Evolutionary conservation across 306 rosid species (phyloP), one percentile per base, ranked within the genome.

Genomic region (Vigna angularis): DNA sequence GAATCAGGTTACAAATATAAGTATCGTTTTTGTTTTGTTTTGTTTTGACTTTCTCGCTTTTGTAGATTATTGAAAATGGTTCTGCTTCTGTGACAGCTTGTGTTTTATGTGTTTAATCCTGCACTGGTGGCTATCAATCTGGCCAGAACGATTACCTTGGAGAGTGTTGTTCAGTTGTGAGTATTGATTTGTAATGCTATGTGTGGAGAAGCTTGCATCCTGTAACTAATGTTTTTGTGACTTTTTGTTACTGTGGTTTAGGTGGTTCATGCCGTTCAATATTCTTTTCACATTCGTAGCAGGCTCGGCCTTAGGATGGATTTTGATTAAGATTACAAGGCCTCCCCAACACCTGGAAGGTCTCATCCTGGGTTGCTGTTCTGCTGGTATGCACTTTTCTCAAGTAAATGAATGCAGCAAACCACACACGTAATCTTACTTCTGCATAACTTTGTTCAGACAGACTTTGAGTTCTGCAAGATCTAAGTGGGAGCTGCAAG

Each of bases 201-300:
- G 47, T 2, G 1, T 42, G 13, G 10, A 2, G 47, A 9, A 42
- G 47, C 4, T 42, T 8, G 13, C 1, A 9, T 42, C 47, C 13
- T 9, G 47, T 9, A 42, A 42, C 12, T 42, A 0, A 0, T 9
- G 47, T 0, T 74, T 64, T 24, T 63, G 72, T 38, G 67, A 11
- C 62, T 28, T 36, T 63, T 70, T 75, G 47, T 66, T 26, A 11
- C 47, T 58, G 59, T 62, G 1, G 36, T 36, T 70, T 56, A 87
- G 91, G 87, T 87, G 91, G 91, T 87, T 85, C 86, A 85, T 87
- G 89, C 91, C 91, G 20, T 53, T 87, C 9, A 87, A 85, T 74
- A 9, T 87, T 70, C 73, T 87, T 47, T 9, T 1, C 18, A 85
- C 91, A 59, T 83, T 88, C 66, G 7, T 88, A 74, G 22, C 85